phyloP scores from a whole-genome alignment of 2,329 filamentous ascomycete species.

The Aspergillus ruber region DNA sequence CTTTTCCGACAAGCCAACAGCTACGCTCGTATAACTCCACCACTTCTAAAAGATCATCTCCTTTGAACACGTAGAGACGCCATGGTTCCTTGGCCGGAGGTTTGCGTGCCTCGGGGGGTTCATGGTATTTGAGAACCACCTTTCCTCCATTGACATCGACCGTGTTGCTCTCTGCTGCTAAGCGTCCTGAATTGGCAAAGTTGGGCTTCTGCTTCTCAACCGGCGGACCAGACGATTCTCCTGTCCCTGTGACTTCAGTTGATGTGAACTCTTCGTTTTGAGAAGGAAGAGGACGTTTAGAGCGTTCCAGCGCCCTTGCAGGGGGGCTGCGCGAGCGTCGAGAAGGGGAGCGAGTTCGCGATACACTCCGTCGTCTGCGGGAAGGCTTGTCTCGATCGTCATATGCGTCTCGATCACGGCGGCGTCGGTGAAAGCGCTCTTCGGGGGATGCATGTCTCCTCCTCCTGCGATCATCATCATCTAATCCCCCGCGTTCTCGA shows the following conservation, averaged over 20 bases:
- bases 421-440: constrained; percentile 20
- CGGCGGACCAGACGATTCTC: constrained; percentile 19
- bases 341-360: constrained; percentile 23
- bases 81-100: constrained; percentile 71
- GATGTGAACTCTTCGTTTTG: constrained; percentile 41
- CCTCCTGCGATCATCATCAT: constrained; percentile 20
- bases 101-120: constrained; percentile 87
- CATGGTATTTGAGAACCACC: constrained; percentile 89
- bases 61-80: constrained; percentile 93
- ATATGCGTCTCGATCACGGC: constrained; percentile 15
- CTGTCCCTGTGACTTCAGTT: constrained; percentile 17
- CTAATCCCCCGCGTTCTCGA: constrained; percentile 19
- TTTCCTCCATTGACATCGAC: constrained; percentile 56
- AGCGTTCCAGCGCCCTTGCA: constrained; percentile 25
- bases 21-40: constrained; percentile 68
- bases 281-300: constrained; percentile 38
- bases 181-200: constrained; percentile 68
- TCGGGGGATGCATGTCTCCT: constrained; percentile 22
- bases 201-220: constrained; percentile 72
- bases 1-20: constrained; percentile 86
- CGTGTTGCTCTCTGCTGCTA: constrained; percentile 84
- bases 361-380: constrained; percentile 17
- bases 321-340: constrained; percentile 21
- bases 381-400: constrained; percentile 15
- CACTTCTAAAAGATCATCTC: constrained; percentile 70